Percentiles rank a stretch among this genome's conserved stretches.
Conservation (phyloP, 2,329 filamentous ascomycete species). For the Fusarium mundagurra region DNA sequence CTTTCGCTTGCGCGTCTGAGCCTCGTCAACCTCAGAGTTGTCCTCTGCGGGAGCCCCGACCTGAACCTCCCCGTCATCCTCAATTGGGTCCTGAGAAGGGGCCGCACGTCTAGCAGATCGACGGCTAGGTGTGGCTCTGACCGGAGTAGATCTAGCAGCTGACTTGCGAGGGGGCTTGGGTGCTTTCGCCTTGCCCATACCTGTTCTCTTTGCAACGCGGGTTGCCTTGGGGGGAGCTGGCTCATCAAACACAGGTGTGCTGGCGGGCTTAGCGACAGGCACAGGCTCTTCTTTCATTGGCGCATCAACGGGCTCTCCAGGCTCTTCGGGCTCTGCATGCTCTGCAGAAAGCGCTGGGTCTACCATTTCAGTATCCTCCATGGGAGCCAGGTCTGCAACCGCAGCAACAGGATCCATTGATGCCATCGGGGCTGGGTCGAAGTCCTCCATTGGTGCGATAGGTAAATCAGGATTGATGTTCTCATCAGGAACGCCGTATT, state of each 20-base stretch:
- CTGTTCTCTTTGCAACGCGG: constrained; percentile 39
- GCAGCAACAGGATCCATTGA: constrained; percentile 23
- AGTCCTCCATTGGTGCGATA: constrained; percentile 45
- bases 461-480: constrained; percentile 41
- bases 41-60: constrained; percentile 22
- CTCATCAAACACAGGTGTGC: constrained; percentile 24
- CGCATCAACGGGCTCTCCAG: neutral
- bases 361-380: constrained; percentile 31
- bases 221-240: constrained; percentile 42
- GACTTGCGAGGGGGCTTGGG: constrained; percentile 33
- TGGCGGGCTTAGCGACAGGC: constrained; percentile 17
- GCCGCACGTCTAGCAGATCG: constrained; percentile 39
- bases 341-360: constrained; percentile 36
- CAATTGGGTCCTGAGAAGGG: constrained; percentile 46
- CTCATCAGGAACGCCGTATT: constrained; percentile 29
- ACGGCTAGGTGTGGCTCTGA: constrained; percentile 35
- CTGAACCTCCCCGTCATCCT: constrained; percentile 39
- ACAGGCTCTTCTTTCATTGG: constrained; percentile 7
- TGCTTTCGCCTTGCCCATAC: constrained; percentile 31
- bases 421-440: constrained; percentile 20
- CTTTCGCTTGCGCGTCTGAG: constrained; percentile 40
- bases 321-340: neutral
- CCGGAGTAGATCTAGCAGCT: constrained; percentile 38
- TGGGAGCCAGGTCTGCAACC: constrained; percentile 7
- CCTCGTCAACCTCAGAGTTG: constrained; percentile 43